Evolutionary conservation across 2,329 filamentous ascomycete genomes (phyloP), one percentile per base, ranked within the genome.

Genomic region (Pseudopyrenochaeta lycopersici): DNA sequence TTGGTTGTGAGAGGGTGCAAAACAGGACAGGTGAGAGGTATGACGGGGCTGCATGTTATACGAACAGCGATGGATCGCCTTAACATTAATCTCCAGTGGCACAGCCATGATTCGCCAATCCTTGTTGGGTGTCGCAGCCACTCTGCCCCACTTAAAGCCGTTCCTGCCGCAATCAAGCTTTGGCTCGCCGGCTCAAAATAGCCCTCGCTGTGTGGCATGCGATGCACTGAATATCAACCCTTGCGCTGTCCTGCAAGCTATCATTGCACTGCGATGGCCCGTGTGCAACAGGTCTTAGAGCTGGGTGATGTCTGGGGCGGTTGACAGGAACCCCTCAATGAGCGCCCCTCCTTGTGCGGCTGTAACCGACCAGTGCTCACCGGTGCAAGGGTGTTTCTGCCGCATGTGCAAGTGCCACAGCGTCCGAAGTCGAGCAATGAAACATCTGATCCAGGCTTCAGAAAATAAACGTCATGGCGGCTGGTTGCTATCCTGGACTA

Each of bases 61-160:
- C 36, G 40, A 15, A 29, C 12, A 36, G 33, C 14, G 21, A 44
- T 48, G 44, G 17, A 27, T 41, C 46, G 33, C 10, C 35, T 17
- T 51, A 44, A 47, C 46, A 58, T 54, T 44, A 45, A 50, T 44
- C 39, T 40, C 43, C 56, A 57, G 40, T 56, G 51, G 52, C 57
- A 55, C 41, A 46, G 46, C 33, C 49, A 30, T 56, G 52, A 62
- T 60, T 54, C 43, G 57, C 45, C 46, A 48, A 54, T 47, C 44
- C 33, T 36, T 47, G 15, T 27, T 30, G 40, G 23, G 35, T 58
- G 46, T 52, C 46, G 36, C 45, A 41, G 45, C 49, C 49, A 52
- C 49, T n/a, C 17, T 42, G 52, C 60, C 57, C 61, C 62, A 54
- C 58, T 49, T 38, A 36, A 49, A 52, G 42, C 56, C 55, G 64